Evolutionary conservation across 805 yeast species (phyloP), one percentile per base, ranked within the genome.

Genomic region (Candida yuanshanica): DNA sequence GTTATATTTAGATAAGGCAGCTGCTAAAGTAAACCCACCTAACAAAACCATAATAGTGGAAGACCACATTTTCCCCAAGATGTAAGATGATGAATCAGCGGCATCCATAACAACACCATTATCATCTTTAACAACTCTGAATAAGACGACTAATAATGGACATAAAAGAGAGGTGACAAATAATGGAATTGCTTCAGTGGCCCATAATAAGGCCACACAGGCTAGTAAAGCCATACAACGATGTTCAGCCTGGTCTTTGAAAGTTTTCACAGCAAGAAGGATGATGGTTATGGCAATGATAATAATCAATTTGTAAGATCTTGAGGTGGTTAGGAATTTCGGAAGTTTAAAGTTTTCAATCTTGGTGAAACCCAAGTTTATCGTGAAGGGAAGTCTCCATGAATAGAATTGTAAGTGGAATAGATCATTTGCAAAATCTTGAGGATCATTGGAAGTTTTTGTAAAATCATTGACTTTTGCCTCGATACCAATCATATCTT

Each of bases 1-100:
- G 55, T 88, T 83, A 65, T 86, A 88, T 64, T 89, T 90, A 36
- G 96, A 83, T 45, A 90, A 69, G 1, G 95, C 97, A 23, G 95
- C 96, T 35, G 97, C 96, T 47, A 90, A 67, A 0, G 96, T 82
- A 63, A 90, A 90, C 5, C 98, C 98, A 43, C 96, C 97, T 16
- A 90, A 66, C 41, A 90, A 67, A 29, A 91, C 75, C 83, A 89
- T 79, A 52, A 91, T 87, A 7, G 91, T 90, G 1, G 96, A 86
- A 4, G 91, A 81, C 97, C 97, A 90, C 98, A 90, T 91, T 31
- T 83, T 67, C 5, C 83, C 63, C 42, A 93, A 77, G 40, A 90
- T 83, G 53, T 70, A 81, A 41, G 77, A 69, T 1, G 75, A 68
- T 2, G 97, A 90, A 2, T 69, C 80, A 0, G 77, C 66, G 2